Conservation (phyloP, 192 early-diverging fungal species). For the Geosiphon pyriformis region DNA sequence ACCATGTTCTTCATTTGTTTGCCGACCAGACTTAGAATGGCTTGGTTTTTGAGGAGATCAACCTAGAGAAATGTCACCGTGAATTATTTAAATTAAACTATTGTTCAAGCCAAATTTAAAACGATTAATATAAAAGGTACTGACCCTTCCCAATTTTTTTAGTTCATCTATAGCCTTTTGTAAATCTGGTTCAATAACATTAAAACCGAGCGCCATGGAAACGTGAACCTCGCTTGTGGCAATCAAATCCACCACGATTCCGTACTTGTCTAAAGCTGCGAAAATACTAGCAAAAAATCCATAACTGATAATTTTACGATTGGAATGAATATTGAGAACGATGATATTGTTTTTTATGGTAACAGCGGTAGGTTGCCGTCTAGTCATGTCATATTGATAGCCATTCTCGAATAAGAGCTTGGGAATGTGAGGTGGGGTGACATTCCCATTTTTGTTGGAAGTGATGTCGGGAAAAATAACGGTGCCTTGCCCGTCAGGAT, state of each 20-base stretch:
- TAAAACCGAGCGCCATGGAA: conserved; percentile 72
- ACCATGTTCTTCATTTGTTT: conserved; percentile 97
- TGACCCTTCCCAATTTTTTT: conserved; percentile 69
- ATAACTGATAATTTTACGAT: conserved; percentile 91
- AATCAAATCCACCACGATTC: conserved; percentile 93
- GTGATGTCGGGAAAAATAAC: conserved; percentile 83
- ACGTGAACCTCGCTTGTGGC: conserved; percentile 92
- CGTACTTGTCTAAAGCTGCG: conserved; percentile 79
- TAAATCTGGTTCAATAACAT: conserved; percentile 63
- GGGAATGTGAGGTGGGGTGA: conserved; percentile 47
- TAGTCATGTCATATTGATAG: conserved; percentile 65
- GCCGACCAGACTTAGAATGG: conserved; percentile 94
- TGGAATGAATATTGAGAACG: conserved; percentile 95
- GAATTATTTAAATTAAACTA: neutral
- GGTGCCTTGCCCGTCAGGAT: conserved; percentile 87
- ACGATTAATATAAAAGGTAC: neutral
- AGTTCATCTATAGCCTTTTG: conserved; percentile 76
- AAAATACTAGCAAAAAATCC: conserved; percentile 98
- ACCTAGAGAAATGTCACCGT: conserved; percentile 8
- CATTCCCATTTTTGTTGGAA: conserved; percentile 44
- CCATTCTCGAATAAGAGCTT: conserved; percentile 66
- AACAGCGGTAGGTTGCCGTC: conserved; percentile 90
- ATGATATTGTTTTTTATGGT: conserved; percentile 97
- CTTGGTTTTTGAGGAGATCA: conserved; percentile 59
- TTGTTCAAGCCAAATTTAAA: neutral